Percentiles rank a stretch among this genome's conserved stretches.
Conservation (phyloP, 306 rosid species). For the Biancaea sappan region DNA sequence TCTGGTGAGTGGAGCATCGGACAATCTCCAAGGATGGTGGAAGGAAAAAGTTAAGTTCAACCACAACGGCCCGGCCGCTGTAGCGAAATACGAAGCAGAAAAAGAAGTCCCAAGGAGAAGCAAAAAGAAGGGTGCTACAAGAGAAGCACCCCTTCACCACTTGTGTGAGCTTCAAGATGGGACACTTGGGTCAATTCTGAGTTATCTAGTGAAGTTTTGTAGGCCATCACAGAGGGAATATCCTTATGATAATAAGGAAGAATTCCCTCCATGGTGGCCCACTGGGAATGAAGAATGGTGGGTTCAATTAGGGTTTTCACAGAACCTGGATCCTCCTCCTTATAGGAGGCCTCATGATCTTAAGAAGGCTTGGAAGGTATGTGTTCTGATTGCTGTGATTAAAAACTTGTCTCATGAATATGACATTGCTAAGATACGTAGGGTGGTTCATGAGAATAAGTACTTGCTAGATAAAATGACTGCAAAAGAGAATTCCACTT, state of each 20-base stretch:
- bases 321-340: conserved; percentile 64
- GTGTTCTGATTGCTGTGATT: conserved; percentile 65
- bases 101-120: conserved; percentile 42
- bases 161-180: conserved; percentile 64
- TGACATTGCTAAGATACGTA: conserved; percentile 53
- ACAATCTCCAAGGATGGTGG: conserved; percentile 89
- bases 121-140: too few relatives aligned
- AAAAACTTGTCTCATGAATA: conserved; percentile 71
- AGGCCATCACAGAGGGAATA: conserved; percentile 68
- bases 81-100: conserved; percentile 57
- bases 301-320: conserved; percentile 41
- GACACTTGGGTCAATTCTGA: conserved; percentile 64
- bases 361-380: conserved; percentile 73
- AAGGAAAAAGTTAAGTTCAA: conserved; percentile 71
- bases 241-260: conserved; percentile 71
- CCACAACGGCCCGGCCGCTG: conserved; percentile 66
- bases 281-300: conserved; percentile 65
- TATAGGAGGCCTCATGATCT: conserved; percentile 82
- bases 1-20: conserved; percentile 71
- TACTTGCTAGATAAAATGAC: conserved; percentile 72
- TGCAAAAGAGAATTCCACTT: conserved; percentile 68
- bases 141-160: conserved; percentile 36
- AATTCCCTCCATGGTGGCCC: conserved; percentile 91
- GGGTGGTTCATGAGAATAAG: conserved; percentile 55
- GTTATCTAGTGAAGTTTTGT: conserved; percentile 67